A percentile compares a stretch with the other conserved stretches of the same genome.
phyloP scores from a whole-genome alignment of 106 monocot species.

The Posidonia australis region DNA sequence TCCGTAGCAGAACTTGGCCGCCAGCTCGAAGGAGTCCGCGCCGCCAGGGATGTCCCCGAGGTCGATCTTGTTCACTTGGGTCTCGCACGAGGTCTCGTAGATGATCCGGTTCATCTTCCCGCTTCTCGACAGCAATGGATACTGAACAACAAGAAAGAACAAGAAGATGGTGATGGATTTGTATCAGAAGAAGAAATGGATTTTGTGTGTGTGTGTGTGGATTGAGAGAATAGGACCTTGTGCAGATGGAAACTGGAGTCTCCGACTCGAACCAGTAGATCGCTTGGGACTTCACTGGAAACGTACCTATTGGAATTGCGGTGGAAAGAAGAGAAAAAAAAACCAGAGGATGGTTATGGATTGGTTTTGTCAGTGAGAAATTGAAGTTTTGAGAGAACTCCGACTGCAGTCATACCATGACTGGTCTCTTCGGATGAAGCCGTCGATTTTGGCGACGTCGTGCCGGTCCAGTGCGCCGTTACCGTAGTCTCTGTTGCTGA shows the following conservation, averaged over 20 bases:
- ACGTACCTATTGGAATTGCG: too few relatives aligned
- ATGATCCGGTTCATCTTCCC: slow-evolving; percentile 67
- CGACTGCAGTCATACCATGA: slow-evolving; percentile 75
- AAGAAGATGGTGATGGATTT: too few relatives aligned
- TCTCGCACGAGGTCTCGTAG: slow-evolving; percentile 43
- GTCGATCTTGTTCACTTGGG: slow-evolving; percentile 24
- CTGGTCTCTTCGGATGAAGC: slow-evolving; percentile 55
- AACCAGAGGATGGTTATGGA: not conserved
- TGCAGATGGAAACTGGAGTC: slow-evolving; percentile 65
- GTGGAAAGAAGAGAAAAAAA: not conserved
- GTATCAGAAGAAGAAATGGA: not conserved
- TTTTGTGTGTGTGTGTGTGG: not conserved
- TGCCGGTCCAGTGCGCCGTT: slow-evolving; percentile 27
- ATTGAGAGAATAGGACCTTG: slow-evolving; percentile 36
- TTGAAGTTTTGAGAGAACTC: too few relatives aligned
- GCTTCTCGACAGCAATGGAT: slow-evolving; percentile 76
- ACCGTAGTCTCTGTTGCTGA: slow-evolving; percentile 25
- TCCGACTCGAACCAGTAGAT: slow-evolving; percentile 64
- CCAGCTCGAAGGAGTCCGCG: slow-evolving; percentile 72
- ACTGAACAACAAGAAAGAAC: slow-evolving; percentile 18
- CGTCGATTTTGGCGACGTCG: slow-evolving; percentile 56
- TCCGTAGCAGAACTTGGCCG: slow-evolving; percentile 94
- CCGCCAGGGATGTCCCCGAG: slow-evolving; percentile 78
- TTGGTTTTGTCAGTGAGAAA: too few relatives aligned
- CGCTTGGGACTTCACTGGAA: slow-evolving; percentile 74